Percentiles rank a stretch among this genome's conserved stretches.
Conservation (phyloP, 2,329 filamentous ascomycete species). For the Tolypocladium guangdongense region DNA sequence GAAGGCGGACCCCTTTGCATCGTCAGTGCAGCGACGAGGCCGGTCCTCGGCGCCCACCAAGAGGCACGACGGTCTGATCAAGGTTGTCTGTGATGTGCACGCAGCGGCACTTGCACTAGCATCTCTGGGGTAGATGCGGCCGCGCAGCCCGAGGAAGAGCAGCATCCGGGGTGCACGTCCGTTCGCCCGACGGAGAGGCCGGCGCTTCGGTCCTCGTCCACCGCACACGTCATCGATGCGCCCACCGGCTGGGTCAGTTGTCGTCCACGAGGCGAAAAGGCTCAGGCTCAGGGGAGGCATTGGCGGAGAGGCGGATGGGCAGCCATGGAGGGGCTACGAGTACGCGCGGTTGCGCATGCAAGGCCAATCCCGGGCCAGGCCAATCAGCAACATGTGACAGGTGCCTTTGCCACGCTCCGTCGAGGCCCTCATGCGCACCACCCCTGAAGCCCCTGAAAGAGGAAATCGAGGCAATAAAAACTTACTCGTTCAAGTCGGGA, state of each 20-base stretch:
- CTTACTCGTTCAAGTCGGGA: too few relatives aligned
- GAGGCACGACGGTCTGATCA: not conserved
- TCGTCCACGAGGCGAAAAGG: not conserved
- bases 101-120: not conserved
- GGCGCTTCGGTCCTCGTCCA: too few relatives aligned
- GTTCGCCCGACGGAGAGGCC: too few relatives aligned
- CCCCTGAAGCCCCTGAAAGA: not conserved
- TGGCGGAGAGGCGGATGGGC: not conserved
- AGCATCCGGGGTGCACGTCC: too few relatives aligned
- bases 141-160: not conserved
- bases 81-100: not conserved
- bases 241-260: not conserved
- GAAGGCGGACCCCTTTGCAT: not conserved
- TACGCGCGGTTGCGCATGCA: not conserved
- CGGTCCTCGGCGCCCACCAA: not conserved
- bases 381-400: not conserved
- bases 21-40: too few relatives aligned
- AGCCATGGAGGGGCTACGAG: not conserved
- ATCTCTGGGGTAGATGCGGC: too few relatives aligned
- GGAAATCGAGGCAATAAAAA: not conserved
- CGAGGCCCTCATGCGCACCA: not conserved
- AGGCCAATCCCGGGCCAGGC: not conserved
- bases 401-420: not conserved
- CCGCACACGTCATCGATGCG: too few relatives aligned
- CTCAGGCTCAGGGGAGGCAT: not conserved